phyloP scores from a whole-genome alignment of 73 alveolate genomes.

The Paramecium sonneborni region DNA sequence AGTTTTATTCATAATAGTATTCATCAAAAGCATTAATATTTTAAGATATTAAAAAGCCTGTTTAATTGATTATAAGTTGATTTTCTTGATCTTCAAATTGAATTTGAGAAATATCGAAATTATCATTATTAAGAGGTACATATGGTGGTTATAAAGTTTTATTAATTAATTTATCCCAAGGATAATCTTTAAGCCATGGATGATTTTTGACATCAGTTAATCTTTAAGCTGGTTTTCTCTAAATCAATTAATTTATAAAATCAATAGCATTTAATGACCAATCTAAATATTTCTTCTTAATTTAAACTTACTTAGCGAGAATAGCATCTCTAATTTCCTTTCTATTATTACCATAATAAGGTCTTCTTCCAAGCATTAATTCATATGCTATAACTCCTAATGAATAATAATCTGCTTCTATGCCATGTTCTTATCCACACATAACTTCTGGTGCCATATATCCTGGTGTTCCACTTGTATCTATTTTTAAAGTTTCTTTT shows the following conservation, averaged over 20 bases:
- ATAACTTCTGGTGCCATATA: slow-evolving; percentile 95
- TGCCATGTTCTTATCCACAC: slow-evolving; percentile 80
- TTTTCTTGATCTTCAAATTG: slow-evolving; percentile 61
- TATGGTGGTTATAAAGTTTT: slow-evolving; percentile 64
- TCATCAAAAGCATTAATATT: not conserved
- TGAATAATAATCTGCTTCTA: slow-evolving; percentile 86
- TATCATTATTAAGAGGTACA: slow-evolving; percentile 62
- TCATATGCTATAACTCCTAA: slow-evolving; percentile 80
- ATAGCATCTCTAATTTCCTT: slow-evolving; percentile 95
- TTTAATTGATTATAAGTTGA: not conserved
- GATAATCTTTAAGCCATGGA: slow-evolving; percentile 81
- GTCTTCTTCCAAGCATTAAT: slow-evolving; percentile 75
- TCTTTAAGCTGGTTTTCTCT: slow-evolving; percentile 73
- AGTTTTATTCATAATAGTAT: not conserved
- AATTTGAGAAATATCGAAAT: slow-evolving; percentile 21
- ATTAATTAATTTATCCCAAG: slow-evolving; percentile 77
- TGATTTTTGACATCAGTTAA: slow-evolving; percentile 80
- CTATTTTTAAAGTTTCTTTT: slow-evolving; percentile 86
- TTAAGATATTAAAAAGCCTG: not conserved
- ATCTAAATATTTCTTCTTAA: slow-evolving; percentile 85
- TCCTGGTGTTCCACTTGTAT: slow-evolving; percentile 93
- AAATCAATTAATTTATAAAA: slow-evolving; percentile 77
- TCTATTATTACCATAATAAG: slow-evolving; percentile 71
- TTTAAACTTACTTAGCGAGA: slow-evolving; percentile 84
- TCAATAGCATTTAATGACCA: slow-evolving; percentile 92